Percentiles rank a stretch among this genome's conserved stretches.
phyloP scores from a whole-genome alignment of 331 rosid species.

The Malus hybrid region DNA sequence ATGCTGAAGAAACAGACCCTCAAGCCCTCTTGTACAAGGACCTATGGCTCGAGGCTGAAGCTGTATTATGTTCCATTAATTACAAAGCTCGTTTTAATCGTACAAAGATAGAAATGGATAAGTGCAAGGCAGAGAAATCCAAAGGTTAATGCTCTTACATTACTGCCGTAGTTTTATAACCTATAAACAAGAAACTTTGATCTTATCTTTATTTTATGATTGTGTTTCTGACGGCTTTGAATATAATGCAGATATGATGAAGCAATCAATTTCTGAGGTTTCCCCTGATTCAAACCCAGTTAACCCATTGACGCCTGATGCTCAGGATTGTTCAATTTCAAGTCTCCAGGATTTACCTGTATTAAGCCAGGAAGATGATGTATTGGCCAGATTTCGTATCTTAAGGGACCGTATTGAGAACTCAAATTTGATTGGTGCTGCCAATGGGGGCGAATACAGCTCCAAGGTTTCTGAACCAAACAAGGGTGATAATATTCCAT shows the following conservation, averaged over 20 bases:
- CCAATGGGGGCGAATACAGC: conserved; percentile 17
- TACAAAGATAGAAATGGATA: conserved; percentile 67
- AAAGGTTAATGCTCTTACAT: conserved; percentile 38
- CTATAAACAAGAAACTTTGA: background rate
- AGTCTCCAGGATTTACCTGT: background rate
- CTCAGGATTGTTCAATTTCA: conserved; percentile 11
- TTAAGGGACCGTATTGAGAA: conserved; percentile 25
- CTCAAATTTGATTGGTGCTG: conserved; percentile 2
- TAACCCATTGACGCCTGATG: conserved; percentile 25
- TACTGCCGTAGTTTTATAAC: background rate
- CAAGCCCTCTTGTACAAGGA: conserved; percentile 56
- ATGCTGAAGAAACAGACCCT: conserved; percentile 41
- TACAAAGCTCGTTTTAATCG: conserved; percentile 67
- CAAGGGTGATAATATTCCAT: conserved; percentile 16
- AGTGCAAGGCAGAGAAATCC: conserved; percentile 20
- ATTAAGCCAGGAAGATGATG: conserved; percentile 22
- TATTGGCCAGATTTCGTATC: conserved; percentile 35
- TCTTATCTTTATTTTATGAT: conserved; percentile 1
- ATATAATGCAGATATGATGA: conserved; percentile 26
- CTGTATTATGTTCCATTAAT: conserved; percentile 58
- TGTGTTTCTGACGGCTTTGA: conserved; percentile 22
- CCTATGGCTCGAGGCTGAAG: conserved; percentile 98
- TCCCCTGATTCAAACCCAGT: conserved; percentile 21
- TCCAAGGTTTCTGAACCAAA: conserved; percentile 26
- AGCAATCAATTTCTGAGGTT: conserved; percentile 21